These are phyloP conservation scores for Ramicandelaber brevisporus DNA, from an alignment of 192 early-diverging fungal genomes.

Conservation along the genomic window DNA sequence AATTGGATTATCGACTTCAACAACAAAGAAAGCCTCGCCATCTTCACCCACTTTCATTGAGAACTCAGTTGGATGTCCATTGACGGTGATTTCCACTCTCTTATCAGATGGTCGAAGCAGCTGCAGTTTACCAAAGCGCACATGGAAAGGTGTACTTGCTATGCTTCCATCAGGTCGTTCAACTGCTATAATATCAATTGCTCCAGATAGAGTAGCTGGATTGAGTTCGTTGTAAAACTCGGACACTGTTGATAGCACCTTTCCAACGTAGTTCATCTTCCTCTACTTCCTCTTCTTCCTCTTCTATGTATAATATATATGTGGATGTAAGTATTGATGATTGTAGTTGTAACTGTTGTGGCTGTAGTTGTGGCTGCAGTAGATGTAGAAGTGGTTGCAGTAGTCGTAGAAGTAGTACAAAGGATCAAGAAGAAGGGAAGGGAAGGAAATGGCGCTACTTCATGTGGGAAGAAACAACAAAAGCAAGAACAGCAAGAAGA, in stretches of 20 bases:
- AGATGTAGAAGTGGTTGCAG: no score
- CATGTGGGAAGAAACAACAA: no score
- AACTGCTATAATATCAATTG: conserved; percentile 96
- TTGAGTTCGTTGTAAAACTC: conserved; percentile 91
- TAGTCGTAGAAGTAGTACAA: no score
- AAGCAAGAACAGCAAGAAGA: conserved; percentile 2
- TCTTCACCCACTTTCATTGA: conserved; percentile 95
- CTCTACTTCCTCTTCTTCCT: no score
- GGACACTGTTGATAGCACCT: conserved; percentile 49
- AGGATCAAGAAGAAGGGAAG: no score
- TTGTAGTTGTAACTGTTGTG: no score
- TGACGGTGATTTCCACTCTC: conserved; percentile 65
- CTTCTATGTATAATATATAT: no score
- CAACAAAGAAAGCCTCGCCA: conserved; percentile 94
- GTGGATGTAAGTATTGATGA: no score
- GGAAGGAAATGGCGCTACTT: no score
- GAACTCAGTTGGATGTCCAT: conserved; percentile 42
- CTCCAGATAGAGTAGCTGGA: conserved; percentile 86
- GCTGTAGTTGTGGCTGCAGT: no score
- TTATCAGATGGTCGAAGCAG: conserved; percentile 81
- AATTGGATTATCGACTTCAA: conserved; percentile 73
- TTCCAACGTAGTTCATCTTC: conserved; percentile 36
- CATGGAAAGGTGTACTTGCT: conserved; percentile 88
- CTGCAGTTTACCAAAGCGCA: conserved; percentile 90
- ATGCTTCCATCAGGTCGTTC: conserved; percentile 57